Evolutionary conservation across 139 green algal species (phyloP), one percentile per base, ranked within the genome.

Genomic region (Auxenochlorella pyrenoidosa): DNA sequence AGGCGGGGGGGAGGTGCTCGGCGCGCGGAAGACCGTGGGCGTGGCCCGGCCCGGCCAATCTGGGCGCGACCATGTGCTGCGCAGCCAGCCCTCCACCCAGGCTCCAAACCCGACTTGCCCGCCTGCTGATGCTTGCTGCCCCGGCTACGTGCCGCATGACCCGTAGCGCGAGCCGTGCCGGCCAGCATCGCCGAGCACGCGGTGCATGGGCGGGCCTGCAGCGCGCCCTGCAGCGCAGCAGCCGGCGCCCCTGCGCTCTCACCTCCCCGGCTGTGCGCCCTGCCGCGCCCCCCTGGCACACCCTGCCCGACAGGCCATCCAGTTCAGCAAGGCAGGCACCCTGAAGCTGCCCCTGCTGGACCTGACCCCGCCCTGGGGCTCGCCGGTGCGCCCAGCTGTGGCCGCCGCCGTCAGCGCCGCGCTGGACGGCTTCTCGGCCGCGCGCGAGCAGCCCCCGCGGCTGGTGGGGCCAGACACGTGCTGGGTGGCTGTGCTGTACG

Each of bases 351-450:
- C 60, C 3, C 58, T 87, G 79, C 86, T 90, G 59, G 86, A 90
- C 82, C 60, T 90, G 22, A 86, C 77, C 1, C 86, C 86, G 19
- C 86, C 86, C 38, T 89, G 86, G 86, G 86, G 77, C 75, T 82
- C 59, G 5, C 77, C 86, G 54, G 80, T 75, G 38, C 78, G 76
- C 30, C 66, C 66, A 22, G 41, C 65, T 3, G 34, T 78, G 82
- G 82, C 82, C 13, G 66, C 66, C 43, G 82, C 82, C 32, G 30
- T 86, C 66, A 68, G n/a, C 44, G 47, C 82, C 34, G 82, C 82
- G 0, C 66, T 78, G 5, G 66, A 86, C 13, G 82, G 66, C 32
- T 86, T 86, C n/a, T 66, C 66, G 16, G 82, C 66, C 0, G 66
- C 63, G 32, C 82, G 65, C 19, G 66, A 60, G 34, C 36, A 47